Base-by-base conservation (phyloP, 352 stramenopile genomes). In the Pilasporangium apinafurcum region DNA sequence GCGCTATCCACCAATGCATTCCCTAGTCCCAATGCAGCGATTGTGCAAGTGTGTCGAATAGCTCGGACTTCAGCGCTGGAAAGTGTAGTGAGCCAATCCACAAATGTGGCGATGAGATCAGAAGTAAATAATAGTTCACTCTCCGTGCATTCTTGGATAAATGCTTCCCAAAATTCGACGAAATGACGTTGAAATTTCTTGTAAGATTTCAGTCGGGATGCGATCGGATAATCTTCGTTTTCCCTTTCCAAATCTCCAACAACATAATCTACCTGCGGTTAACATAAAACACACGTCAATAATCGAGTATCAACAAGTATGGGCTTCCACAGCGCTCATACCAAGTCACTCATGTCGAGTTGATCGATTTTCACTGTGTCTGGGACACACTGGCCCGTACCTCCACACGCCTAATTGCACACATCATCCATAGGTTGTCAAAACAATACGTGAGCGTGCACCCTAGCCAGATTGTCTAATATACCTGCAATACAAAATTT, bases 41-140 rank as follows among this genome's bases (percentile, higher is more conserved):
- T 53, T n/a, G 72, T 86, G 8, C 72, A 53, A 2, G 81, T 90
- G 41, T 95, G 83, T 12, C 83, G 76, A 55, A 93, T 74, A 1
- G 81, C 80, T 30, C 83, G 81, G 24, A 95, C 56, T 60, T 93
- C 81, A 24, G 83, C 79, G 37, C 83, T 95, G 16, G 83, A 92
- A 3, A 95, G 64, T 8, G 74, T 76, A 6, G 75, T 91, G 29
- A 92, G 41, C 83, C 83, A 95, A 40, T 93, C 79, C 1, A 93
- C 61, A 38, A 87, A 73, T 20, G 79, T 71, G 6, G 62, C 65
- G 1, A 72, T 56, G 10, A 95, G 36, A 5, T 82, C 54, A 3
- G 72, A 80, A 3, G 66, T 81, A 46, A 93, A 89, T 30, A 95
- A 51, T 5, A 90, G 58, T 16, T 95, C 83, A 35, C 79, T 91